A percentile compares a stretch with the other conserved stretches of the same genome.
Evolutionary conservation across 2,329 filamentous ascomycete species (phyloP).

Genomic region (Dendrostoma leiphaemia): DNA sequence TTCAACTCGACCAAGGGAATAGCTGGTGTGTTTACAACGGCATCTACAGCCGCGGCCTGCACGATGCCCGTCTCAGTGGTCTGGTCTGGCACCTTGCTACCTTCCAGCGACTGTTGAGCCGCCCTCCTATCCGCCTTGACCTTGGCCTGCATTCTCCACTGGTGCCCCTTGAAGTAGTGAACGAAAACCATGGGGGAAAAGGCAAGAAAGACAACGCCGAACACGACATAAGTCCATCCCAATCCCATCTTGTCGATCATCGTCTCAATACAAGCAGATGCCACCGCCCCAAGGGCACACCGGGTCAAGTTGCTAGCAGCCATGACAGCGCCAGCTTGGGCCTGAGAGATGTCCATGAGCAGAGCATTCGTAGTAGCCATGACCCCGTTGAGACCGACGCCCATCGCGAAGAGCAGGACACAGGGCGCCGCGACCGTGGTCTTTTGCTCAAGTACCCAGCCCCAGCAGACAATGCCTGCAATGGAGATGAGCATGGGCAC

Average conservation of each 20-base stretch:
- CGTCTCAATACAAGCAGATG: conserved; percentile 3
- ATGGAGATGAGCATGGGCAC: conserved; percentile 42
- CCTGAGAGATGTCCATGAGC: conserved; percentile 9
- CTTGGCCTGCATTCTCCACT: conserved; percentile 4
- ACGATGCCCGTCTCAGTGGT: background rate
- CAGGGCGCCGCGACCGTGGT: conserved; percentile 38
- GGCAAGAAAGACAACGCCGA: background rate
- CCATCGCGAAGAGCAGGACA: conserved; percentile 37
- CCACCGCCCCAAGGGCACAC: conserved; percentile 4
- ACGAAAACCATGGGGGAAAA: conserved; percentile 4
- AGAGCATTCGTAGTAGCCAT: conserved; percentile 10
- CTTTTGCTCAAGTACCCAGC: conserved; percentile 39
- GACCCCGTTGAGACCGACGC: conserved; percentile 22
- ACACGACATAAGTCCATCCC: conserved; percentile 10
- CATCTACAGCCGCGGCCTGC: background rate
- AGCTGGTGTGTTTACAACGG: background rate
- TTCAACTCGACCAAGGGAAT: conserved; percentile 7
- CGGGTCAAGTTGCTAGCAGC: conserved; percentile 10
- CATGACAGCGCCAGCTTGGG: conserved; percentile 4
- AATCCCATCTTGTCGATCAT: conserved; percentile 11
- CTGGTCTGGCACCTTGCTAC: background rate
- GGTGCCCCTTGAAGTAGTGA: conserved; percentile 5
- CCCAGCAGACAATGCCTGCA: conserved; percentile 38
- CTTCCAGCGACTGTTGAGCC: background rate
- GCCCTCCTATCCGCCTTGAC: background rate